Evolutionary conservation across 2,329 filamentous ascomycete species (phyloP).

Genomic region (Aspergillus fumigatiaffinis): DNA sequence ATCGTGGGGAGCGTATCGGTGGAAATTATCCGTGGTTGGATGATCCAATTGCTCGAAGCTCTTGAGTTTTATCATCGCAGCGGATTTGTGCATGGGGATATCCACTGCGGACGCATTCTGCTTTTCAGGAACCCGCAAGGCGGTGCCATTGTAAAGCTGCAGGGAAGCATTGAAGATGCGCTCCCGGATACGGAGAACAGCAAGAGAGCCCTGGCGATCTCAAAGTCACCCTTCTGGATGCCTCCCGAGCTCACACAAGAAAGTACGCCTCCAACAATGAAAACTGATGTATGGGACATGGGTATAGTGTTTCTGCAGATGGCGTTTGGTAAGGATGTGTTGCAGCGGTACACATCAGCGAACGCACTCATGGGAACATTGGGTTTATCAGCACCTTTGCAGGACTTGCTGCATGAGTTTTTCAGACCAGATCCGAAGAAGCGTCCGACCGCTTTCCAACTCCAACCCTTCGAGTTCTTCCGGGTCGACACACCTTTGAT

Average conservation of each 20-base stretch:
- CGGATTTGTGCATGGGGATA: conserved; percentile 76
- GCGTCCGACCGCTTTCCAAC: conserved; percentile 74
- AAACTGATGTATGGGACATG: conserved; percentile 93
- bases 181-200: conserved; percentile 46
- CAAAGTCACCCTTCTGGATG: conserved; percentile 77
- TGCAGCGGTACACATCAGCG: conserved; percentile 75
- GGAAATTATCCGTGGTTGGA: conserved; percentile 78
- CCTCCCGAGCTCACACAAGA: conserved; percentile 70
- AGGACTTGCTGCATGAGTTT: conserved; percentile 76
- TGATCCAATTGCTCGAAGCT: conserved; percentile 84
- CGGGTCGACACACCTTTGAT: conserved; percentile 37
- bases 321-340: conserved; percentile 78
- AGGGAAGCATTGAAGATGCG: conserved; percentile 47
- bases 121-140: conserved; percentile 67
- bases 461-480: conserved; percentile 53
- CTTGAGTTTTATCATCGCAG: conserved; percentile 82
- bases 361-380: conserved; percentile 67
- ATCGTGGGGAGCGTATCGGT: conserved; percentile 70
- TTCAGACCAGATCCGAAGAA: conserved; percentile 84
- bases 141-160: conserved; percentile 60
- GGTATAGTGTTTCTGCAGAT: conserved; percentile 90
- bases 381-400: conserved; percentile 67
- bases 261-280: conserved; percentile 55
- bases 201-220: conserved; percentile 46
- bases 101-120: conserved; percentile 76